Evolutionary conservation across 1,284 basidiomycete species (phyloP), one percentile per base, ranked within the genome.

Genomic region (Xerocomus cyaneibrunnescens): DNA sequence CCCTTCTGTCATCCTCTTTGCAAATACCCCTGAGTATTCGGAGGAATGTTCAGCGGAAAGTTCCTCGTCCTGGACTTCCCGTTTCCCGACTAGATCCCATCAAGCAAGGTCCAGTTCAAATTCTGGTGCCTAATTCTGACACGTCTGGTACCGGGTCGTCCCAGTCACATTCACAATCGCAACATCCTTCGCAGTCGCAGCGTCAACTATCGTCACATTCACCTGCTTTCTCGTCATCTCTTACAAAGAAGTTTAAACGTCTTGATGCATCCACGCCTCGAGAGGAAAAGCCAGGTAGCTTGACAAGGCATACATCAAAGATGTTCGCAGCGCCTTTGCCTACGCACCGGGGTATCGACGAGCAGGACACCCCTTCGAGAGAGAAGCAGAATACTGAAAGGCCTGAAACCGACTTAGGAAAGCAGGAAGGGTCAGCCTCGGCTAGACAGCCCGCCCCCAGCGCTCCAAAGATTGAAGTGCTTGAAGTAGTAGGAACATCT

Each of bases 111-210:
- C 48, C 59, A n/a, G 48, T 39, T 35, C 68, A 54, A 19, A 54
- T 67, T 17, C 48, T 70, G 10, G 65, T 70, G n/a, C 65, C 67
- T 1, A 69, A 67, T 28, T 70, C 65, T 16, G 65, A 67, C 45
- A 38, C 61, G 12, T 69, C 65, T 10, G 61, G 65, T 17, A 48
- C 54, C 19, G 62, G 58, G 36, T 66, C 62, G 4, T 65, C 66
- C 25, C 66, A 67, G n/a, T 35, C 55, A 22, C 42, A 47, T 28
- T 56, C 60, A 31, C 65, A 64, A 41, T 54, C 62, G 13, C 64
- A 55, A 13, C 32, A 35, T 23, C 48, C 30, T 32, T 50, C 54
- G 9, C 60, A 60, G 19, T 66, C 62, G 8, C 65, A 62, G 17
- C 51, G 39, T 17, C 58, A 52, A 19, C 38, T 44, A 19, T 38